A percentile compares a stretch with the other conserved stretches of the same genome.
phyloP scores from a whole-genome alignment of 257 asterid genomes.

The Capsicum baccatum region DNA sequence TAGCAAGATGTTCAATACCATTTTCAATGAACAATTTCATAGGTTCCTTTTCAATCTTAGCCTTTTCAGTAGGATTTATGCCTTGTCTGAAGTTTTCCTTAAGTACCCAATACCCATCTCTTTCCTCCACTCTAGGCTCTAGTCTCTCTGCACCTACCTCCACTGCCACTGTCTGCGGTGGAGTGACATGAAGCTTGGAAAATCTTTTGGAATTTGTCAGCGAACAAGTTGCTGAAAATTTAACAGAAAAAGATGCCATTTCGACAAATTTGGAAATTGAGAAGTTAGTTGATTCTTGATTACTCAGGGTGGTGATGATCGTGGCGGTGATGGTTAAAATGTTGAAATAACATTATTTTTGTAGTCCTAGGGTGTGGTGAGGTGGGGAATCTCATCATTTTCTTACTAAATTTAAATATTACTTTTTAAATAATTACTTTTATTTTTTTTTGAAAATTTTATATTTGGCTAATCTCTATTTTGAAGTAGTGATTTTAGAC shows the following conservation, averaged over 20 bases:
- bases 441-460: no score
- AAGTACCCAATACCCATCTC: constrained; percentile 69
- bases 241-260: constrained; percentile 76
- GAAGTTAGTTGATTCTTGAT: neutral
- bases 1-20: constrained; percentile 70
- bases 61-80: constrained; percentile 85
- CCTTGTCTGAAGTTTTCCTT: constrained; percentile 88
- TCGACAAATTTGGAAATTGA: neutral
- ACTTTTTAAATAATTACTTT: no score
- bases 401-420: no score
- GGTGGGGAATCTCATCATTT: neutral
- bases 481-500: no score
- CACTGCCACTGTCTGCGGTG: constrained; percentile 63
- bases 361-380: constrained; percentile 35
- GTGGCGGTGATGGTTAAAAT: neutral
- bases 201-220: constrained; percentile 37
- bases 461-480: no score
- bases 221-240: constrained; percentile 53
- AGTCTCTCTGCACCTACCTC: constrained; percentile 52
- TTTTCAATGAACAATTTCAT: constrained; percentile 87
- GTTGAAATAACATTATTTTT: constrained; percentile 44
- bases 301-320: neutral
- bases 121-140: constrained; percentile 84
- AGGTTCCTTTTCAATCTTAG: constrained; percentile 86
- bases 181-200: constrained; percentile 55